These are phyloP conservation scores for Thalassiosira mediterranea DNA, from an alignment of 352 stramenopile genomes.

Conservation along the genomic window DNA sequence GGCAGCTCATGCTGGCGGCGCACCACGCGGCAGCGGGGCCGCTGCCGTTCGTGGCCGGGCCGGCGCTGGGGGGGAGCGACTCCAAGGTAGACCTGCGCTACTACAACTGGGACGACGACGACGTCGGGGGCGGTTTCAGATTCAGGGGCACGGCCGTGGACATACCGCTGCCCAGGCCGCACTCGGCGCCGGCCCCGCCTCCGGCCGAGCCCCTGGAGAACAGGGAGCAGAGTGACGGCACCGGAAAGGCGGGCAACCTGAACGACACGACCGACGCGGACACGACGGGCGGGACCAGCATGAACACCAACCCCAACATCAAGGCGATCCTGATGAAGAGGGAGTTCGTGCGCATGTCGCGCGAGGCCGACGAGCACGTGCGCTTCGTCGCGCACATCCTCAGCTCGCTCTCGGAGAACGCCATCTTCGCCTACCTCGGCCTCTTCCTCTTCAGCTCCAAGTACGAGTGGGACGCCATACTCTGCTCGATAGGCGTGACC, in stretches of 20 bases:
- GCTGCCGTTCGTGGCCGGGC: slow-evolving; percentile 75
- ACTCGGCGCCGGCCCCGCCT: not conserved
- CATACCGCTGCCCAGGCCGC: slow-evolving; percentile 22
- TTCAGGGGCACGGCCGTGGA: slow-evolving; percentile 41
- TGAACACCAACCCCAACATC: slow-evolving; percentile 33
- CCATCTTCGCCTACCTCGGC: slow-evolving; percentile 85
- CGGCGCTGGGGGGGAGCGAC: slow-evolving; percentile 16
- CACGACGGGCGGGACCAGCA: slow-evolving; percentile 43
- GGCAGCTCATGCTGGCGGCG: no score
- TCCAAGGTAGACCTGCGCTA: no score
- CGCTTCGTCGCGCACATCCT: slow-evolving; percentile 81
- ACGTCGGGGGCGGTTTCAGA: slow-evolving; percentile 16
- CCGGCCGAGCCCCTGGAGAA: no score
- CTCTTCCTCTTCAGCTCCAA: slow-evolving; percentile 82
- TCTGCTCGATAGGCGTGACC: slow-evolving; percentile 69
- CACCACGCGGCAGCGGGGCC: no score
- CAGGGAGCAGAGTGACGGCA: not conserved
- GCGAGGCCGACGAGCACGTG: slow-evolving; percentile 63
- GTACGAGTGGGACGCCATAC: slow-evolving; percentile 70
- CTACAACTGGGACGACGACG: slow-evolving; percentile 41
- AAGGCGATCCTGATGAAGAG: slow-evolving; percentile 54
- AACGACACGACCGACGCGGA: slow-evolving; percentile 42
- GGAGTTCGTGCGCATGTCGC: slow-evolving; percentile 40
- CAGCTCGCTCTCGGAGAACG: slow-evolving; percentile 77
- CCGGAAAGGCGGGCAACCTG: not conserved